Percentiles rank a stretch among this genome's conserved stretches.
Evolutionary conservation across 352 stramenopile genomes (phyloP).

Genomic region (Pythium aquatile): DNA sequence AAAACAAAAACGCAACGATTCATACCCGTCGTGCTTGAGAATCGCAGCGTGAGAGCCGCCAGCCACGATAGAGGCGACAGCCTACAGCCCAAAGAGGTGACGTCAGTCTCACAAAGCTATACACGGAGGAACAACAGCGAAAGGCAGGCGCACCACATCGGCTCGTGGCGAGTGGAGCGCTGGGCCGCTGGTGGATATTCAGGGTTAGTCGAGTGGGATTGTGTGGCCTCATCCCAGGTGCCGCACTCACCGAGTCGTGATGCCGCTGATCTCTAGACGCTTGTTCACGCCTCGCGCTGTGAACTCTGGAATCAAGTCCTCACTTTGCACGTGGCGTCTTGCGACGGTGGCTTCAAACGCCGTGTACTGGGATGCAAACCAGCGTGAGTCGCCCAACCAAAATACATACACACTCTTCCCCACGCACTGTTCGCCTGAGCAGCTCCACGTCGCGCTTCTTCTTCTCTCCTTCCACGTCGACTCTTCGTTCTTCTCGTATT

Average conservation of each 20-base stretch:
- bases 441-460: slow-evolving; percentile 34
- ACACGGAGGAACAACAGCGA: background rate
- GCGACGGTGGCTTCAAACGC: slow-evolving; percentile 51
- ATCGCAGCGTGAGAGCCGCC: slow-evolving; percentile 82
- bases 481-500: slow-evolving; percentile 34
- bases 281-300: slow-evolving; percentile 56
- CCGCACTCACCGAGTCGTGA: slow-evolving; percentile 61
- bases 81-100: slow-evolving; percentile 20
- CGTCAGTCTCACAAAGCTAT: background rate
- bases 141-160: slow-evolving; percentile 31
- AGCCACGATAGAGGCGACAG: slow-evolving; percentile 64
- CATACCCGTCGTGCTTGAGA: slow-evolving; percentile 77
- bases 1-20: background rate
- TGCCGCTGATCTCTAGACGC: slow-evolving; percentile 68
- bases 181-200: slow-evolving; percentile 38
- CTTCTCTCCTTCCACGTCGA: slow-evolving; percentile 31
- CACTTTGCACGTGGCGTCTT: slow-evolving; percentile 51
- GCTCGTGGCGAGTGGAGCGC: slow-evolving; percentile 60
- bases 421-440: slow-evolving; percentile 14
- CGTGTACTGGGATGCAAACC: slow-evolving; percentile 34
- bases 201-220: background rate
- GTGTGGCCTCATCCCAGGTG: background rate
- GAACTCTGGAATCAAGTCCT: slow-evolving; percentile 58
- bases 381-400: background rate
- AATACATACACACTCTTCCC: background rate